These are phyloP conservation scores for Trypanosomatidae sp. DNA, from an alignment of 208 protist species.

Conservation along the genomic window DNA sequence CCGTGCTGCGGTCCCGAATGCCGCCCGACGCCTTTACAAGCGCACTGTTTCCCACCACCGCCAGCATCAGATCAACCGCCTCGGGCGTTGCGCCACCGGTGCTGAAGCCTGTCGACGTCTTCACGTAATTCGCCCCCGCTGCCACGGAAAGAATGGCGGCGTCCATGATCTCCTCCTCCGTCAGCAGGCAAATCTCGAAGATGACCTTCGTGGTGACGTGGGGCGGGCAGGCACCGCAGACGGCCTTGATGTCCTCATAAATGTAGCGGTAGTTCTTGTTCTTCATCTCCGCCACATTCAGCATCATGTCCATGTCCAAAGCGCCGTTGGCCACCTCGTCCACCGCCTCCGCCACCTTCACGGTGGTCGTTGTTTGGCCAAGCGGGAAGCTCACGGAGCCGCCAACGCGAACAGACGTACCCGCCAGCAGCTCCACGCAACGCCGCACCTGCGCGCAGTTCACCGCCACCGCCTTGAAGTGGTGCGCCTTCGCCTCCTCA, in stretches of 20 bases:
- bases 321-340: conserved; percentile 78
- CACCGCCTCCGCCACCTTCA: conserved; percentile 87
- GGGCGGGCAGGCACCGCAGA: conserved; percentile 44
- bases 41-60: conserved; percentile 74
- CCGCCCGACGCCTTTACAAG: conserved; percentile 93
- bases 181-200: conserved; percentile 92
- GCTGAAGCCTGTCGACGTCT: conserved; percentile 96
- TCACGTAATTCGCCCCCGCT: conserved; percentile 92
- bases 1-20: conserved; percentile 70
- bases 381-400: conserved; percentile 92
- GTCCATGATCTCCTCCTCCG: conserved; percentile 91
- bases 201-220: conserved; percentile 88
- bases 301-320: conserved; percentile 95
- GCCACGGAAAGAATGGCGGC: conserved; percentile 78
- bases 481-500: conserved; percentile 77
- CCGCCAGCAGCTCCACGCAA: conserved; percentile 45
- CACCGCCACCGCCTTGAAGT: conserved; percentile 93
- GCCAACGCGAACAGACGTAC: conserved; percentile 54
- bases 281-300: conserved; percentile 91
- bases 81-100: conserved; percentile 87
- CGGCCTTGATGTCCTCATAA: conserved; percentile 83
- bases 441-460: conserved; percentile 79
- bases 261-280: conserved; percentile 84
- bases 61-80: conserved; percentile 90
- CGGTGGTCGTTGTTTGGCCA: conserved; percentile 72